Percentiles rank a stretch among this genome's conserved stretches.
These are phyloP conservation scores for Hemerocallis citrina DNA, from an alignment of 106 monocot genomes.

Conservation along the genomic window DNA sequence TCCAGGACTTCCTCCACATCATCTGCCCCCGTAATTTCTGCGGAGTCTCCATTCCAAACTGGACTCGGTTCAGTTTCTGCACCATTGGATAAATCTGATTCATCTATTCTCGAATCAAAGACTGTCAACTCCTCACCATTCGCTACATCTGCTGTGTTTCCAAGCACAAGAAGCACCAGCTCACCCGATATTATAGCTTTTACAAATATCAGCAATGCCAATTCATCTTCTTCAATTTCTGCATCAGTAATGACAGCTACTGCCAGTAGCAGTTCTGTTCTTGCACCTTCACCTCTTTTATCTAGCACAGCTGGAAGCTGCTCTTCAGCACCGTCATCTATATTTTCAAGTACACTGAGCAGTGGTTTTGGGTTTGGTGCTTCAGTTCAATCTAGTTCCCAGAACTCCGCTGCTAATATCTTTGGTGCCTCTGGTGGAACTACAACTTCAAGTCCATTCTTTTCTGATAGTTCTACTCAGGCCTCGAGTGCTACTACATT, in stretches of 20 bases:
- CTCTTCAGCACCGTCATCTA: constrained; percentile 10
- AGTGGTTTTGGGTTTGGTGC: constrained; percentile 30
- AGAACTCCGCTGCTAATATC: background rate
- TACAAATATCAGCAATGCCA: constrained; percentile 3
- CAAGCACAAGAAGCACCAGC: constrained; percentile 17
- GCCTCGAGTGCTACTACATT: background rate
- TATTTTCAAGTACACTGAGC: constrained; percentile 18
- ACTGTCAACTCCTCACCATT: constrained; percentile 17
- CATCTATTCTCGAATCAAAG: background rate
- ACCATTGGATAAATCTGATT: constrained; percentile 8
- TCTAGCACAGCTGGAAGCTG: constrained; percentile 7
- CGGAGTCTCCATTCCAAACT: constrained; percentile 5
- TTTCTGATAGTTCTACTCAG: constrained; percentile 1
- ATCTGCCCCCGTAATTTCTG: constrained; percentile 19
- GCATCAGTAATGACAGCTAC: background rate
- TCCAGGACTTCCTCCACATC: constrained; percentile 11
- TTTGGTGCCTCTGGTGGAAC: constrained; percentile 3
- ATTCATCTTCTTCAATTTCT: background rate
- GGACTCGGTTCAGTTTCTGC: constrained; percentile 8
- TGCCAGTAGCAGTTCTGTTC: constrained; percentile 2
- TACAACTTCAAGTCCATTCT: background rate
- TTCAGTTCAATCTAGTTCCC: constrained; percentile 1
- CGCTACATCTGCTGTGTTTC: constrained; percentile 9
- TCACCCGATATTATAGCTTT: background rate
- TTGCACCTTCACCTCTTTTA: constrained; percentile 5